phyloP scores from a whole-genome alignment of 345 rosid species.

The Punica granatum region DNA sequence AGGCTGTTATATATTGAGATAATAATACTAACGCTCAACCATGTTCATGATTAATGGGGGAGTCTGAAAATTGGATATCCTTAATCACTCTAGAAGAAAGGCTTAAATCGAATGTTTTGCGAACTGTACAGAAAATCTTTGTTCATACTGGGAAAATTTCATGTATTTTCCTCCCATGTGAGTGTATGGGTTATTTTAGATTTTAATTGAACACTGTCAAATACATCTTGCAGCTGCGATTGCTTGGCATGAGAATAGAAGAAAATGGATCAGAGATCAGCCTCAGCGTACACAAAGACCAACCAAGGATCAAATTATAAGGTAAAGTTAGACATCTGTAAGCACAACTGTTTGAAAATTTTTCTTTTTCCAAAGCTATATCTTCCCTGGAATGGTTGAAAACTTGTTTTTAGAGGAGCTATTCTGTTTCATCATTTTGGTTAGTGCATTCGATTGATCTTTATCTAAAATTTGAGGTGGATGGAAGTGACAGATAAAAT shows the following conservation, averaged over 20 bases:
- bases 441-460: not conserved
- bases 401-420: not conserved
- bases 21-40: not conserved
- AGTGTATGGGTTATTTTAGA: not conserved
- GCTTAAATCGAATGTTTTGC: too few relatives aligned
- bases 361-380: not conserved
- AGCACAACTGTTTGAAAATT: not conserved
- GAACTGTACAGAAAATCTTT: too few relatives aligned
- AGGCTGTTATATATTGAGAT: not conserved
- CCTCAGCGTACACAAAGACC: slow-evolving; percentile 30
- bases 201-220: not conserved
- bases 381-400: not conserved
- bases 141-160: not conserved
- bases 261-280: slow-evolving; percentile 68
- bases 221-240: slow-evolving; percentile 41
- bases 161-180: not conserved
- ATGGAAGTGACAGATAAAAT: too few relatives aligned
- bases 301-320: slow-evolving; percentile 63
- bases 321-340: slow-evolving; percentile 24
- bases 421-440: not conserved
- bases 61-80: not conserved
- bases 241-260: slow-evolving; percentile 71
- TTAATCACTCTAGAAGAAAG: too few relatives aligned
- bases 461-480: not conserved
- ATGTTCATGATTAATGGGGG: not conserved